Evolutionary conservation across 208 protist species (phyloP).

Genomic region (Zelonia costaricensis): DNA sequence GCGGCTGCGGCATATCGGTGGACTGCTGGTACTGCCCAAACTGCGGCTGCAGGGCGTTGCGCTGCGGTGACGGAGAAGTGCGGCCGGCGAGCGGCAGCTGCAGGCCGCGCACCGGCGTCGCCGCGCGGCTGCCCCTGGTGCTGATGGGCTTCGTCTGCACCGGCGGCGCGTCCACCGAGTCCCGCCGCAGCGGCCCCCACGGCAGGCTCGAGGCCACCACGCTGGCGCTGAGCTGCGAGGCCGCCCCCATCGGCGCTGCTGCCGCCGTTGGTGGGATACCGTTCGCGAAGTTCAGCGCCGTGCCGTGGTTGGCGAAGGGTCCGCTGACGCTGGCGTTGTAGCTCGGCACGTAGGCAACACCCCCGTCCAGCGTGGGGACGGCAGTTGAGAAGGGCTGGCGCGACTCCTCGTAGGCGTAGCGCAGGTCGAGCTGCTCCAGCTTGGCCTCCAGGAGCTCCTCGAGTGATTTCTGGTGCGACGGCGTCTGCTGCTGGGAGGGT

Average conservation of each 20-base stretch:
- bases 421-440: slow-evolving; percentile 24
- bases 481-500: neutral
- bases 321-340: neutral
- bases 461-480: neutral
- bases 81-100: neutral
- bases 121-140: slow-evolving; percentile 10
- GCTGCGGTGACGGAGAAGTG: neutral
- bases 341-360: neutral
- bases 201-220: neutral
- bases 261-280: neutral
- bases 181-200: neutral
- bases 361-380: neutral
- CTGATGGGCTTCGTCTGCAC: slow-evolving; percentile 1
- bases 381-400: slow-evolving; percentile 9
- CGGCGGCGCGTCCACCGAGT: neutral
- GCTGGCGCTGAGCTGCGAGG: neutral
- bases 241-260: neutral
- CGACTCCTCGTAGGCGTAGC: slow-evolving; percentile 28
- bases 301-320: neutral
- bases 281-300: no score
- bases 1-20: no score
- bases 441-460: slow-evolving; percentile 5
- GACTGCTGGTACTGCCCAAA: no score
- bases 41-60: neutral
- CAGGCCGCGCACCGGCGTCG: neutral